These are phyloP conservation scores for Candida sanyaensis DNA, from an alignment of 1,139 yeast species.

Conservation along the genomic window DNA sequence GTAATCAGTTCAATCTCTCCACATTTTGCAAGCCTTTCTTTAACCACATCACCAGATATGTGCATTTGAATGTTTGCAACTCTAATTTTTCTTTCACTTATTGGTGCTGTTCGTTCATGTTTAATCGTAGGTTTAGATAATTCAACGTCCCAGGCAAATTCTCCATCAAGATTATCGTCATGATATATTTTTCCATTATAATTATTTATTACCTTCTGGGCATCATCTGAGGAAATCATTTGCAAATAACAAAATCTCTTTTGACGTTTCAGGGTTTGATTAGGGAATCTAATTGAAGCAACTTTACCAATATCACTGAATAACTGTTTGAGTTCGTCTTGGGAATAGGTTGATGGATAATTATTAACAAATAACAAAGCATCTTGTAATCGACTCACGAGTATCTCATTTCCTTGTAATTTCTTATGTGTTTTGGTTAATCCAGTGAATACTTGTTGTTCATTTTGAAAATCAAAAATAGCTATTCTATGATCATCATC, in stretches of 20 bases:
- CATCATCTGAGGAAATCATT: slow-evolving; percentile 44
- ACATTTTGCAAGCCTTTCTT: slow-evolving; percentile 24
- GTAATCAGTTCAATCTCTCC: slow-evolving; percentile 50
- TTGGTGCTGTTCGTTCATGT: slow-evolving; percentile 14
- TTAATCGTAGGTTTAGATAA: slow-evolving; percentile 42
- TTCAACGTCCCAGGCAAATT: slow-evolving; percentile 50
- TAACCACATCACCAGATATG: slow-evolving; percentile 30
- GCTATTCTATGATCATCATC: slow-evolving; percentile 30
- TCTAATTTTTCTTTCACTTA: slow-evolving; percentile 41
- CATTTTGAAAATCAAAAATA: slow-evolving; percentile 55
- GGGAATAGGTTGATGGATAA: slow-evolving; percentile 60
- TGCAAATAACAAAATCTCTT: slow-evolving; percentile 82
- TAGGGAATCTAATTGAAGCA: slow-evolving; percentile 66
- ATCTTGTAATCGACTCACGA: slow-evolving; percentile 46
- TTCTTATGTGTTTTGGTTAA: slow-evolving; percentile 58
- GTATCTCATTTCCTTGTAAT: slow-evolving; percentile 42
- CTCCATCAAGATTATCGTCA: slow-evolving; percentile 22
- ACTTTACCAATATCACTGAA: slow-evolving; percentile 50
- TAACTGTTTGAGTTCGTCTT: slow-evolving; percentile 37
- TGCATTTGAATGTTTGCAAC: slow-evolving; percentile 71
- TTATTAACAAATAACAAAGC: slow-evolving; percentile 71
- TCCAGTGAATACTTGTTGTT: slow-evolving; percentile 57
- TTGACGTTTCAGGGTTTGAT: slow-evolving; percentile 53
- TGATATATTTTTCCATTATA: slow-evolving; percentile 39
- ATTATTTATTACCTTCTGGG: slow-evolving; percentile 45